Evolutionary conservation across 2,329 filamentous ascomycete species (phyloP), one percentile per base, ranked within the genome.

Genomic region (Aspergillus sp.): DNA sequence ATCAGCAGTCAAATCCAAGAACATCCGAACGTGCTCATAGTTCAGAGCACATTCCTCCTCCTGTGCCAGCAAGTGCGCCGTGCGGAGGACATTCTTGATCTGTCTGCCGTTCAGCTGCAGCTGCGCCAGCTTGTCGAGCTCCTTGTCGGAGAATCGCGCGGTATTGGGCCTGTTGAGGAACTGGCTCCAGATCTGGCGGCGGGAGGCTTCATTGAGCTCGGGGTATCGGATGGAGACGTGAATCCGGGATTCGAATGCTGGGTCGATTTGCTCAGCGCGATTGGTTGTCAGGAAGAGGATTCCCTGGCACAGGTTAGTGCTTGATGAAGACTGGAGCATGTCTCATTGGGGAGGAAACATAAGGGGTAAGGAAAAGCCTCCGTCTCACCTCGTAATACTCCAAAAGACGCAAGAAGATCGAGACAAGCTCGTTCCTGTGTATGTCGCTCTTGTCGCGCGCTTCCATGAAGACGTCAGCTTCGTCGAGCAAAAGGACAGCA

Each of bases 221-320:
- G 75, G 73, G 53, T 81, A 81, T 58, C 77, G 70, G 40, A 81
- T 71, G 1, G 71, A 72, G 53, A 81, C 68, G 64, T 80, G 76
- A 55, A 81, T 78, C 40, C 77, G 74, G 29, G 72, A 75, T 56
- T 76, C 70, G 63, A 80, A 78, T 16, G 78, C 78, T 0, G 67
- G 65, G 32, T 80, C 78, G 58, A 81, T 77, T 52, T 72, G 69
- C 36, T 69, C 65, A 31, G 75, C 67, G 29, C 76, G 74, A 61
- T 80, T 81, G 38, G 75, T 78, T 0, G 77, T 79, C 54, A 80
- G 68, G 66, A 79, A 79, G 40, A 80, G 20, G 5, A 57, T 47
- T 3, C 54, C 54, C 2, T 45, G 50, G 20, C 47, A n/a, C n/a
- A 52, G 11, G 40, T 38, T 21, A 41, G 10, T 47, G 31, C 9